These are phyloP conservation scores for Saprolegnia parasitica DNA, from an alignment of 352 stramenopile species.

Conservation along the genomic window DNA sequence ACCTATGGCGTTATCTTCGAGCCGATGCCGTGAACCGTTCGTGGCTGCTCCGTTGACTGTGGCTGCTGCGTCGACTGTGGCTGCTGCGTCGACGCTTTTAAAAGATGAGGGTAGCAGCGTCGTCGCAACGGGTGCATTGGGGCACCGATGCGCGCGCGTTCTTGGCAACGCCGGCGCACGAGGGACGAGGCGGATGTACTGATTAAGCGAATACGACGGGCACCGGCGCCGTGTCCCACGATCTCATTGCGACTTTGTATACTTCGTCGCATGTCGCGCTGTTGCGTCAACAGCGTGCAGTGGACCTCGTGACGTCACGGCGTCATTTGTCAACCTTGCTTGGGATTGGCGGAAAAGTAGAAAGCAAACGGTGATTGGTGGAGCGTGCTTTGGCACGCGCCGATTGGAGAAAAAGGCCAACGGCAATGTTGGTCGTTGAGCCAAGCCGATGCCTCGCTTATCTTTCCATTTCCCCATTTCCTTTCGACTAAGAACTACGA, in stretches of 20 bases:
- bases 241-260: not conserved
- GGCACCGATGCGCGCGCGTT: not conserved
- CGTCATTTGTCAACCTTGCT: not conserved
- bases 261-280: not conserved
- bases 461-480: slow-evolving; percentile 15
- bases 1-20: too few species aligned
- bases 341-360: not conserved
- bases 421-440: not conserved
- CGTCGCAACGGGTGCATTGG: too few species aligned
- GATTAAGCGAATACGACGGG: not conserved
- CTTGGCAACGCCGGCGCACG: not conserved
- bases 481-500: slow-evolving; percentile 31
- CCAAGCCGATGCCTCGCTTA: not conserved
- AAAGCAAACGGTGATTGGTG: not conserved
- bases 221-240: not conserved
- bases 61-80: too few species aligned
- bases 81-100: too few species aligned
- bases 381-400: not conserved
- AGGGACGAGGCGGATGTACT: not conserved
- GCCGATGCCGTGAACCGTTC: too few species aligned
- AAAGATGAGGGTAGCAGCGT: too few species aligned
- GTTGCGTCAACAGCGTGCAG: not conserved
- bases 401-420: not conserved
- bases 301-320: slow-evolving; percentile 1
- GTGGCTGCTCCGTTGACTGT: too few species aligned